Conservation (phyloP, 352 stramenopile genomes). For the Globisporangium heterothallicum region DNA sequence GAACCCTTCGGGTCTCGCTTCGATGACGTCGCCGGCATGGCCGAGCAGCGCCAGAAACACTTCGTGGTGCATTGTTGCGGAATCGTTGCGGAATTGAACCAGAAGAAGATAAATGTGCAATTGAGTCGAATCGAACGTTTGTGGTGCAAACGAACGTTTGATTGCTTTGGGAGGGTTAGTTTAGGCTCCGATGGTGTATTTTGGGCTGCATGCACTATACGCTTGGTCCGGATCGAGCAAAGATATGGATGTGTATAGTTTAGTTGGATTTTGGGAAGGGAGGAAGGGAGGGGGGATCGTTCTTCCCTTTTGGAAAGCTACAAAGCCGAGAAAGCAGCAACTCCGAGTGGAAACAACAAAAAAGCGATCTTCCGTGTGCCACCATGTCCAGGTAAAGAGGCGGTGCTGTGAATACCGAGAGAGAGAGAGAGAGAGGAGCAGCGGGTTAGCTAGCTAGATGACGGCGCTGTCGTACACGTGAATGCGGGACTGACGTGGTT, state of each 20-base stretch:
- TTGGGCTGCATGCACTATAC: too few species aligned
- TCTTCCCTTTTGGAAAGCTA: slow-evolving; percentile 1
- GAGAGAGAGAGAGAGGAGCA: not conserved
- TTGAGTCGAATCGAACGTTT: too few species aligned
- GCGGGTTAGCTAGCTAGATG: too few species aligned
- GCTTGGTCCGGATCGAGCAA: not conserved
- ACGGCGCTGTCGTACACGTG: too few species aligned
- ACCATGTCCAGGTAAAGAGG: slow-evolving; percentile 35
- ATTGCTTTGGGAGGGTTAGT: not conserved
- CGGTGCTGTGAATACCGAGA: not conserved
- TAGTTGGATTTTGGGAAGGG: not conserved
- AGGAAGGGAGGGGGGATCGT: not conserved
- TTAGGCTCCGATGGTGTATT: too few species aligned
- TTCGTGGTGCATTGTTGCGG: slow-evolving; percentile 60
- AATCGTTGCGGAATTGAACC: not conserved
- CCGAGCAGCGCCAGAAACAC: slow-evolving; percentile 72
- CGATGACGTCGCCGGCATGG: slow-evolving; percentile 55
- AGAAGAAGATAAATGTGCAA: slow-evolving; percentile 1
- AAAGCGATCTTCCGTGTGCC: slow-evolving; percentile 7
- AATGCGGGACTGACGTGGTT: not conserved
- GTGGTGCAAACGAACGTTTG: not conserved
- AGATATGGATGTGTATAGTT: slow-evolving; percentile 1
- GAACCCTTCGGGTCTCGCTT: slow-evolving; percentile 49
- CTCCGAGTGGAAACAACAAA: not conserved
- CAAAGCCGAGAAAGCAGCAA: slow-evolving; percentile 3